A percentile compares a stretch with the other conserved stretches of the same genome.
Conservation (phyloP, 2,329 filamentous ascomycete species). For the Paecilomyces variotii region DNA sequence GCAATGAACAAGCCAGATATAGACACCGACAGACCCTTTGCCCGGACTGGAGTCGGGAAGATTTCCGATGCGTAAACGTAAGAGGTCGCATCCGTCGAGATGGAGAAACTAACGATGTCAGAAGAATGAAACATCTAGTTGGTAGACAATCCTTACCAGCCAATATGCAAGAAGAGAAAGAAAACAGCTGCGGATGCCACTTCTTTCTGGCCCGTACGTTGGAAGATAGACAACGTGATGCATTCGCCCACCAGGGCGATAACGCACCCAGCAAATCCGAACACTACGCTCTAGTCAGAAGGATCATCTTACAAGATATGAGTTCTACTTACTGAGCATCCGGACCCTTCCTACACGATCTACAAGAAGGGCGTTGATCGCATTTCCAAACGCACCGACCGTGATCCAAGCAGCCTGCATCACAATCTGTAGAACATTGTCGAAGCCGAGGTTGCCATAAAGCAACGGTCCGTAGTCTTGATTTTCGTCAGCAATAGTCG, state of each 20-base stretch:
- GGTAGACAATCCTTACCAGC: not conserved
- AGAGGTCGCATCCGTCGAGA: constrained; percentile 10
- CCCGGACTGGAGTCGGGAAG: constrained; percentile 13
- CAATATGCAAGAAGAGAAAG: constrained; percentile 5
- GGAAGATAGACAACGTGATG: constrained; percentile 4
- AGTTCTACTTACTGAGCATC: not conserved
- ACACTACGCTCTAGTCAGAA: not conserved
- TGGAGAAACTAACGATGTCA: not conserved
- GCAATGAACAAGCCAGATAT: constrained; percentile 8
- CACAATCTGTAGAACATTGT: constrained; percentile 2
- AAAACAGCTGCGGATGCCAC: constrained; percentile 3
- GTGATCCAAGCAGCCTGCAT: not conserved
- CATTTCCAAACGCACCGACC: constrained; percentile 7
- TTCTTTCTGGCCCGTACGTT: constrained; percentile 1
- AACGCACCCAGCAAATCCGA: constrained; percentile 2
- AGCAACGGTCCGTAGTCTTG: constrained; percentile 4
- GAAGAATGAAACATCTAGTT: not conserved
- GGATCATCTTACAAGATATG: not conserved
- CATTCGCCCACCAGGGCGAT: constrained; percentile 3
- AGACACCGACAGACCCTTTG: constrained; percentile 9
- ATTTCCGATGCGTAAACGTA: constrained; percentile 14
- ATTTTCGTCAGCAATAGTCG: not conserved
- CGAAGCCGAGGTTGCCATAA: constrained; percentile 2
- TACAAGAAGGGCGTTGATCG: constrained; percentile 7
- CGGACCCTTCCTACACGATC: constrained; percentile 6